phyloP scores from a whole-genome alignment of 768 basidiomycete genomes.

The Amanita exitialis region DNA sequence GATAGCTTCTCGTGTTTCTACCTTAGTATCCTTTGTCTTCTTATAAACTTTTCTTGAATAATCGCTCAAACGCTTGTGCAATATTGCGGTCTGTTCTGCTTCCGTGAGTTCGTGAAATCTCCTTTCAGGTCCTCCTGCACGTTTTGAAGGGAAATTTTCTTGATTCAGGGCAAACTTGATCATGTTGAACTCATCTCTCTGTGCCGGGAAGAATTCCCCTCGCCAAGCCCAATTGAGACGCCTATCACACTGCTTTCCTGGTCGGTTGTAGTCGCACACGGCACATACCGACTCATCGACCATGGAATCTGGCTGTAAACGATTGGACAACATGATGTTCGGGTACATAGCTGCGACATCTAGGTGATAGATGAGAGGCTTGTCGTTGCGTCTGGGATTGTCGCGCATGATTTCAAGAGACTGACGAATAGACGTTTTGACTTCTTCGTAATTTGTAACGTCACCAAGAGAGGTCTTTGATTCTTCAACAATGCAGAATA shows the following conservation, averaged over 20 bases:
- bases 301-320: slow-evolving; percentile 96
- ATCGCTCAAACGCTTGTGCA: slow-evolving; percentile 96
- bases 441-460: slow-evolving; percentile 92
- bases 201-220: slow-evolving; percentile 96
- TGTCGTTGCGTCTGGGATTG: slow-evolving; percentile 80
- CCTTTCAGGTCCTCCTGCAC: slow-evolving; percentile 61
- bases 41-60: slow-evolving; percentile 98
- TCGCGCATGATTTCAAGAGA: slow-evolving; percentile 88
- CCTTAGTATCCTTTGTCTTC: slow-evolving; percentile 95
- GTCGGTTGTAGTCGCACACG: slow-evolving; percentile 96
- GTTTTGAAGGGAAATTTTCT: slow-evolving; percentile 81
- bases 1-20: slow-evolving; percentile 89
- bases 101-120: slow-evolving; percentile 76
- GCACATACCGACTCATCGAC: slow-evolving; percentile 95
- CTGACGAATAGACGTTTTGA: slow-evolving; percentile 67
- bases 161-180: slow-evolving; percentile 94
- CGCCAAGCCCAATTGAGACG: slow-evolving; percentile 97
- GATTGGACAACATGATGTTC: slow-evolving; percentile 99
- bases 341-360: slow-evolving; percentile 99
- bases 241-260: slow-evolving; percentile 90
- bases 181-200: slow-evolving; percentile 98
- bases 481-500: slow-evolving; percentile 84
- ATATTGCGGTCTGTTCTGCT: slow-evolving; percentile 81
- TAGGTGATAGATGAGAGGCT: slow-evolving; percentile 94
- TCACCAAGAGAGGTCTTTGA: slow-evolving; percentile 66